A percentile compares a stretch with the other conserved stretches of the same genome.
Conservation (phyloP, 495 filamentous ascomycete species). For the Neurospora sp. region DNA sequence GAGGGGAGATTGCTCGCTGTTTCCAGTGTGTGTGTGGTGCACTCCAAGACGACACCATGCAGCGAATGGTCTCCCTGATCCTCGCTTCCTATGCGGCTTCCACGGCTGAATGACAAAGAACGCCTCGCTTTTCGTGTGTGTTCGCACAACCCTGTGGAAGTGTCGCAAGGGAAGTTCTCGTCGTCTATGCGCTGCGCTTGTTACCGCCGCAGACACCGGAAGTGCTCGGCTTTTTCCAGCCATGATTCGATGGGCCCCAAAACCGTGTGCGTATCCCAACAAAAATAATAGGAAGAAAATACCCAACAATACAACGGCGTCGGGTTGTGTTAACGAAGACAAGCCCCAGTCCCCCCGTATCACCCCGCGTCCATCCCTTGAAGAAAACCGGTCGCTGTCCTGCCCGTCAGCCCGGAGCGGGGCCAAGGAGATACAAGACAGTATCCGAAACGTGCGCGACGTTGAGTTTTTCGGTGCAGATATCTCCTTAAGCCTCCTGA, state of each 20-base stretch:
- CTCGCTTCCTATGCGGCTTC: not conserved
- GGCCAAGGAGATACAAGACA: not conserved
- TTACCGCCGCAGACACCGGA: not conserved
- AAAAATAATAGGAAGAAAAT: not conserved
- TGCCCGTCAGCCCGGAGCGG: not conserved
- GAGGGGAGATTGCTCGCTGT: not conserved
- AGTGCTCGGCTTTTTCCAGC: not conserved
- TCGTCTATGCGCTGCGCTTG: not conserved
- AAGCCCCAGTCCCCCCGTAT: not conserved
- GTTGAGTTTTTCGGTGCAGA: not conserved
- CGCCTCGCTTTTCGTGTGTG: not conserved
- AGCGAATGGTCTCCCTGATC: not conserved
- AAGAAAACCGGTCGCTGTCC: not conserved
- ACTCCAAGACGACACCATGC: not conserved
- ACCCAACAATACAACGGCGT: not conserved
- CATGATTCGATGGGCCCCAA: not conserved
- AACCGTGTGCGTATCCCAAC: not conserved
- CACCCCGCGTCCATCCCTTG: not conserved
- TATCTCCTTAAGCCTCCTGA: slow-evolving; percentile 38
- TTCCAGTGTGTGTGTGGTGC: not conserved
- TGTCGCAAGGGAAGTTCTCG: not conserved
- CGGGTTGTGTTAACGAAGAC: not conserved
- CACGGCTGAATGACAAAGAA: not conserved
- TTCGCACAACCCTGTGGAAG: not conserved
- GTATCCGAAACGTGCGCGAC: not conserved